Base-by-base conservation (phyloP, 75 land plant genomes). In the Sequoia sempervirens region DNA sequence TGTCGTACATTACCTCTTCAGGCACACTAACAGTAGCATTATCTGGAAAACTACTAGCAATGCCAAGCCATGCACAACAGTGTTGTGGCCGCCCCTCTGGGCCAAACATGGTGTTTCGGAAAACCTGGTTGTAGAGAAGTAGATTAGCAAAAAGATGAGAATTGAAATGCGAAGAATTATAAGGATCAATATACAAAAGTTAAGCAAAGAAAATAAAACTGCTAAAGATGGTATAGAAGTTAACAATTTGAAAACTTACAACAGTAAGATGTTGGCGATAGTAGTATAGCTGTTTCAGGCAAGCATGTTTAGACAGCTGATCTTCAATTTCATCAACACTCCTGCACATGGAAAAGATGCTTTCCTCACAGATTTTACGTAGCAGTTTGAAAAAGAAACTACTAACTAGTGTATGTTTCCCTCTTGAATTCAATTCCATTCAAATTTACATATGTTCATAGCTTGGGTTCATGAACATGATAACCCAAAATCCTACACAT, bases 1-100 rank as follows among this genome's bases (percentile, higher is more conserved):
- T 81, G 13, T 32, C 3, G 2, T 30, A 30, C 6, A 1, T 20
- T 91, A 97, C 99, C 97, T 98, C 99, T 70, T 98, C 99, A 61
- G 97, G 93, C 43, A 96, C 88, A 88, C 90, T 86, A n/a, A 85
- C 75, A 70, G 96, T 94, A 11, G 99, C 97, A 90, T 98, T 96
- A 68, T 98, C 99, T 23, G 99, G 92, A 88, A 98, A 98, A 87
- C 93, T 89, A 84, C 96, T 93, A 37, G 99, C 99, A 78, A 98
- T 87, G 34, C 99, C 91, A 79, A 98, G 96, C 99, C 99, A 98
- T 78, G 99, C 99, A 88, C 99, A 98, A 75, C 99, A 98, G 86
- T 98, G 98, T 64, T 98, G 99, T 73, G 99, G 99, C 82, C 99
- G 91, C n/a, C 99, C 99, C 88, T 98, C 99, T 40, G 99, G 99